These are phyloP conservation scores for Chaetomium globosum DNA, from an alignment of 2,329 filamentous ascomycete species.

Conservation along the genomic window DNA sequence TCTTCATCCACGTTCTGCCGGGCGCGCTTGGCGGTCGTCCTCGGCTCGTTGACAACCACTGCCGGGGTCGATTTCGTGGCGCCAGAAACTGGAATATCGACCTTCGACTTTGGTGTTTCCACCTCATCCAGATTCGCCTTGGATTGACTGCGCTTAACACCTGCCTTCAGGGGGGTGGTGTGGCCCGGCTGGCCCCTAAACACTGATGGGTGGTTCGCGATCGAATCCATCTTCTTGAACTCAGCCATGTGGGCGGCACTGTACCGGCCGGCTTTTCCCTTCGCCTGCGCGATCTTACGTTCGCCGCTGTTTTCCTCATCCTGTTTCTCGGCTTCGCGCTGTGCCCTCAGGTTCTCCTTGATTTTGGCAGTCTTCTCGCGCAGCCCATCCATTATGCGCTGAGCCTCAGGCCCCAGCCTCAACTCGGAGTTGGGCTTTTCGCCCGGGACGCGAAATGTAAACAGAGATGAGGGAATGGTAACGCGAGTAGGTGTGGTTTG, in stretches of 20 bases:
- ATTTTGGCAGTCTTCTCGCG: conserved; percentile 72
- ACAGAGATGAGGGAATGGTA: conserved; percentile 58
- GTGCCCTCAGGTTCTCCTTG: conserved; percentile 66
- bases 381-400: conserved; percentile 65
- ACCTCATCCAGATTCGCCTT: conserved; percentile 59
- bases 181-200: conserved; percentile 64
- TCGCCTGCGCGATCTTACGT: conserved; percentile 79
- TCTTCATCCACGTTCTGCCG: conserved; percentile 71
- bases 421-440: conserved; percentile 48
- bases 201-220: conserved; percentile 79
- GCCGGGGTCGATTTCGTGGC: conserved; percentile 39
- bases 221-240: conserved; percentile 98
- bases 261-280: conserved; percentile 75
- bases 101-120: conserved; percentile 44
- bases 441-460: conserved; percentile 65
- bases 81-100: conserved; percentile 38
- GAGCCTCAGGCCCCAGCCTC: conserved; percentile 63
- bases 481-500: conserved; percentile 68
- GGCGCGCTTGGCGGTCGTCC: conserved; percentile 66
- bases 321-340: conserved; percentile 59
- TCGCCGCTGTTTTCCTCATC: conserved; percentile 50
- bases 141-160: conserved; percentile 57
- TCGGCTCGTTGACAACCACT: conserved; percentile 39
- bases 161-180: conserved; percentile 53
- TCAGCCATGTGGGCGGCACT: conserved; percentile 83